Percentiles rank a stretch among this genome's conserved stretches.
phyloP scores from a whole-genome alignment of 2,329 filamentous ascomycete genomes.

The Xylaria polymorpha region DNA sequence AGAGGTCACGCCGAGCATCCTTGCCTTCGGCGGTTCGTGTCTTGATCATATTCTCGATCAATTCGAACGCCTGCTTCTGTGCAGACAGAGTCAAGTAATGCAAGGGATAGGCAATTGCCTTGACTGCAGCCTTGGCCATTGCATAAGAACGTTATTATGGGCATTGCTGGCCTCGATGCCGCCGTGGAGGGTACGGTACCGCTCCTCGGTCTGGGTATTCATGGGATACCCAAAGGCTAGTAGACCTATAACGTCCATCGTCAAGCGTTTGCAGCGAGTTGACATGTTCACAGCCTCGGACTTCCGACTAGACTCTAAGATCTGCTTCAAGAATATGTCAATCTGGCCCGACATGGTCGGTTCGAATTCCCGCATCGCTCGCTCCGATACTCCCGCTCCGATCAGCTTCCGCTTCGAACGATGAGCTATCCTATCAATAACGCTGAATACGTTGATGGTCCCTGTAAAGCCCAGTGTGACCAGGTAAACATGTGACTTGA shows the following conservation, averaged over 20 bases:
- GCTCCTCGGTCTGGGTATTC: constrained; percentile 36
- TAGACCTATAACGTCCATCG: constrained; percentile 39
- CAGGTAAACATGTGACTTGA: constrained; percentile 39
- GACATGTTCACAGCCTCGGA: constrained; percentile 39
- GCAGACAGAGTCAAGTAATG: constrained; percentile 28
- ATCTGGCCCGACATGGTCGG: constrained; percentile 37
- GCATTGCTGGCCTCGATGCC: constrained; percentile 32
- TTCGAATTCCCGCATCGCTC: constrained; percentile 40
- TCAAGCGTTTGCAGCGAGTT: constrained; percentile 29
- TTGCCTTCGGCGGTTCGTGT: constrained; percentile 35
- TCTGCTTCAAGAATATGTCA: constrained; percentile 37
- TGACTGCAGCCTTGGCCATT: constrained; percentile 36
- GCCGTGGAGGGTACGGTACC: constrained; percentile 32
- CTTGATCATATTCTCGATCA: constrained; percentile 40
- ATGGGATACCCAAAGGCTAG: constrained; percentile 42
- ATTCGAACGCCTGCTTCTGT: constrained; percentile 35
- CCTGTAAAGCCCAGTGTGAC: constrained; percentile 34
- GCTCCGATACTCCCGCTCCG: constrained; percentile 35
- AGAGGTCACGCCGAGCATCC: constrained; percentile 38
- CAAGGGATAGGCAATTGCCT: constrained; percentile 31
- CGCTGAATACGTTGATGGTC: constrained; percentile 36
- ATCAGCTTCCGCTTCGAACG: constrained; percentile 36
- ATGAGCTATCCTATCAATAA: constrained; percentile 32
- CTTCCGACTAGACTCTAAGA: constrained; percentile 20
- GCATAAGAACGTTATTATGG: constrained; percentile 37